Base-by-base conservation (phyloP, 257 asterid genomes). In the Handroanthus guayacan region DNA sequence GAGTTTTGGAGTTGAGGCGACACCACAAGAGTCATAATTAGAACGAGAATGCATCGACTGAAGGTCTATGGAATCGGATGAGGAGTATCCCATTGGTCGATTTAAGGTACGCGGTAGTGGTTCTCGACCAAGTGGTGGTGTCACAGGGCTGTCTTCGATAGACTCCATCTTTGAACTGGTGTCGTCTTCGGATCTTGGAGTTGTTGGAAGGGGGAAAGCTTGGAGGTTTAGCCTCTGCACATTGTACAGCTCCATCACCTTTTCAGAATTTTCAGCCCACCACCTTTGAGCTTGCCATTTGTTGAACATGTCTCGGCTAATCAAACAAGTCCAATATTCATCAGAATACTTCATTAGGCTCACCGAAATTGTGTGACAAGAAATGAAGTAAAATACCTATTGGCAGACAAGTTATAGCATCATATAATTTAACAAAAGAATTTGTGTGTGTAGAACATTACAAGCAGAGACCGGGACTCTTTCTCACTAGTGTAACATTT, bases 201-300 rank as follows among this genome's bases (percentile, higher is more conserved):
- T 87, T 39, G 96, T 81, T 48, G 97, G 95, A 10, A 92, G 86
- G 61, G 99, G 97, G 75, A 88, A 87, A 5, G 96, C 96, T 79
- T 90, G 92, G 80, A 88, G 96, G 76, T 87, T 91, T 74, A 92
- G 52, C 84, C 91, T 89, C 82, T 88, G 95, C 37, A 95, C 99
- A 61, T 95, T 91, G 89, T 95, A 92, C 12, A 95, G 90, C 82
- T 95, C 99, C 85, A 92, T 86, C 41, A 95, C 92, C 78, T 87
- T 95, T 72, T 95, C 97, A 25, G 84, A 92, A 71, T 95, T 95
- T 81, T 92, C 99, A 1, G 97, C 85, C 99, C 99, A 95, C 99
- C 99, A 95, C 75, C 84, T 86, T 79, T 95, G 99, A 41, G 99
- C 99, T 92, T 95, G 97, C 89, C 92, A 89, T 83, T 92, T 89